Evolutionary conservation across 2,329 filamentous ascomycete genomes (phyloP).

Genomic region (Rutstroemia sydowiana): DNA sequence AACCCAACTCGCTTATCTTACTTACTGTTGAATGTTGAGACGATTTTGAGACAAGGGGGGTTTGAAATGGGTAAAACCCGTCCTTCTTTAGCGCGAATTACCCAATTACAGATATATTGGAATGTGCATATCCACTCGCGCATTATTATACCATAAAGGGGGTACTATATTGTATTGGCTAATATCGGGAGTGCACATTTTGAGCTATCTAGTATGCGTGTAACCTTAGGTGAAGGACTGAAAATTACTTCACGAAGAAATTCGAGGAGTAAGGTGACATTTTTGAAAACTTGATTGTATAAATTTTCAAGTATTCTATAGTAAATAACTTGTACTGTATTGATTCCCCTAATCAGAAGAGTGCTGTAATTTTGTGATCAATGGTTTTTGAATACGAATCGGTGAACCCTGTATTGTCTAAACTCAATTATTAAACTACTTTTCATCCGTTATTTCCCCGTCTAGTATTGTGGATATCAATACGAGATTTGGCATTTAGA

Average conservation of each 20-base stretch:
- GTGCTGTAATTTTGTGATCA: neutral
- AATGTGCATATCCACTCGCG: too few relatives aligned
- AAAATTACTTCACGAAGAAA: neutral
- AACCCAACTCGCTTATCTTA: conserved; percentile 3
- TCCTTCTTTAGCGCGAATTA: too few relatives aligned
- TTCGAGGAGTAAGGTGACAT: neutral
- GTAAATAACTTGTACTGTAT: too few relatives aligned
- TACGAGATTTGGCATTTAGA: neutral
- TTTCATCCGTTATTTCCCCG: neutral
- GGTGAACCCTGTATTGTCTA: neutral
- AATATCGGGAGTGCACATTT: too few relatives aligned
- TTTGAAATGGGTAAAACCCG: neutral
- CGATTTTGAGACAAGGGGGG: conserved; percentile 7
- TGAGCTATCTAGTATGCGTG: too few relatives aligned
- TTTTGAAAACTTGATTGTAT: neutral
- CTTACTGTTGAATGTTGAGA: conserved; percentile 1
- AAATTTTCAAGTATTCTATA: too few relatives aligned
- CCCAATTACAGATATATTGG: too few relatives aligned
- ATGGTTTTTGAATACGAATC: neutral
- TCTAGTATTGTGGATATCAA: neutral
- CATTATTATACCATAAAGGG: too few relatives aligned
- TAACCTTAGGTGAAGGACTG: neutral
- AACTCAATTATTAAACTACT: neutral
- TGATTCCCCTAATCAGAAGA: neutral
- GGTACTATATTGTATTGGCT: too few relatives aligned